Evolutionary conservation across 192 early-diverging fungal species (phyloP).

Genomic region (Coemansia sp.): DNA sequence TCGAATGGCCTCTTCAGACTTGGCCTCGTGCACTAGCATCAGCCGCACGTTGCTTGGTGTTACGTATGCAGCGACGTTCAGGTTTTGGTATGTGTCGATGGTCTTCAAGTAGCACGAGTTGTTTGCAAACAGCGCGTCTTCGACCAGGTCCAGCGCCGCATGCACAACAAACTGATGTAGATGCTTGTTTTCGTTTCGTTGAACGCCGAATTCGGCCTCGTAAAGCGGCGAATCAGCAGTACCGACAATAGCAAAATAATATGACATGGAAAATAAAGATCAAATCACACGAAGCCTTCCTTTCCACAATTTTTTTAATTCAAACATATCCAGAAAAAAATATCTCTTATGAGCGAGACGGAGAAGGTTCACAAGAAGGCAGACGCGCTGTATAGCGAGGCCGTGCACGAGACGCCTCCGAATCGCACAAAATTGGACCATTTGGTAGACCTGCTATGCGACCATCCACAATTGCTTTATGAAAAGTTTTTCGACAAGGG

Average conservation of each 20-base stretch:
- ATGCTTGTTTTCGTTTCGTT: conserved; percentile 71
- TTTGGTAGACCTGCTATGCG: conserved; percentile 34
- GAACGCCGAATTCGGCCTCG: conserved; percentile 81
- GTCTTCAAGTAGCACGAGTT: conserved; percentile 88
- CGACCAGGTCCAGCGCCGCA: conserved; percentile 93
- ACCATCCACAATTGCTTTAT: conserved; percentile 33
- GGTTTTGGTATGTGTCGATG: conserved; percentile 95
- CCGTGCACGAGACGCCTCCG: conserved; percentile 39
- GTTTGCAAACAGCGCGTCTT: conserved; percentile 89
- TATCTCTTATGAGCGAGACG: neutral
- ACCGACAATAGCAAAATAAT: conserved; percentile 93
- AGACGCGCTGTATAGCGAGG: conserved; percentile 28
- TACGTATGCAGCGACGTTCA: conserved; percentile 87
- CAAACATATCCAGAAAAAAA: neutral
- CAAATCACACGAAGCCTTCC: neutral
- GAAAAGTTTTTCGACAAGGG: conserved; percentile 31
- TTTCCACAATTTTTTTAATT: conserved; percentile 1
- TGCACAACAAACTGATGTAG: conserved; percentile 97
- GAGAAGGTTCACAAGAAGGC: neutral
- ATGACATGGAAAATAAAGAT: conserved; percentile 33
- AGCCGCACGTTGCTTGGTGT: conserved; percentile 74
- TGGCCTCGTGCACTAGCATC: conserved; percentile 68
- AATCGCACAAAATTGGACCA: conserved; percentile 48
- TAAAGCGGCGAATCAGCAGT: conserved; percentile 94
- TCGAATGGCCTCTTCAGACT: conserved; percentile 60